phyloP scores from a whole-genome alignment of 176 grass and related monocot species.

The Eleusine indica region DNA sequence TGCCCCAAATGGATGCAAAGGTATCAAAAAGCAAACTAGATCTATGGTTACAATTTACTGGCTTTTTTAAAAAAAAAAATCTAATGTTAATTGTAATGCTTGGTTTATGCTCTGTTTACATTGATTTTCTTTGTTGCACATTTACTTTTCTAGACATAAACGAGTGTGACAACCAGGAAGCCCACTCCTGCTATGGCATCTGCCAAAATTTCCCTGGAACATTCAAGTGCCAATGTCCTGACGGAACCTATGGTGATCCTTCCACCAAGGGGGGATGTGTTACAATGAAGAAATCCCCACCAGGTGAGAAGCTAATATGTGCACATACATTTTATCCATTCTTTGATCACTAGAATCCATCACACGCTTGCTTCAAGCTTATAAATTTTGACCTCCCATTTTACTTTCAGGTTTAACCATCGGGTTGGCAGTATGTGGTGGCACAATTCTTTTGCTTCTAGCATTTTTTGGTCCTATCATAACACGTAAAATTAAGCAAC shows the following conservation, averaged over 20 bases:
- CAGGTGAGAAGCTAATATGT: background rate
- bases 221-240: slow-evolving; percentile 2
- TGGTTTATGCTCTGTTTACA: no score
- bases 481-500: no score
- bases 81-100: no score
- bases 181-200: slow-evolving; percentile 1
- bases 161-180: background rate
- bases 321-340: no score
- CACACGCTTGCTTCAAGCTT: no score
- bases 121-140: no score
- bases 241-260: slow-evolving; percentile 17
- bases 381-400: no score
- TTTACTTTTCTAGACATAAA: slow-evolving; percentile 21
- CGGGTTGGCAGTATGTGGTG: slow-evolving; percentile 34
- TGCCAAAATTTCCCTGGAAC: slow-evolving; percentile 19
- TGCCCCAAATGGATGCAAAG: background rate
- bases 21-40: background rate
- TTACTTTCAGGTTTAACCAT: slow-evolving; percentile 39
- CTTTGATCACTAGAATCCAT: no score
- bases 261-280: background rate
- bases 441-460: slow-evolving; percentile 36
- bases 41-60: background rate
- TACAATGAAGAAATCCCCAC: background rate
- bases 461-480: background rate
- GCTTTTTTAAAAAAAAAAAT: no score